A percentile compares a stretch with the other conserved stretches of the same genome.
These are phyloP conservation scores for Solanum hybrid DNA, from an alignment of 305 asterid genomes.

Conservation along the genomic window DNA sequence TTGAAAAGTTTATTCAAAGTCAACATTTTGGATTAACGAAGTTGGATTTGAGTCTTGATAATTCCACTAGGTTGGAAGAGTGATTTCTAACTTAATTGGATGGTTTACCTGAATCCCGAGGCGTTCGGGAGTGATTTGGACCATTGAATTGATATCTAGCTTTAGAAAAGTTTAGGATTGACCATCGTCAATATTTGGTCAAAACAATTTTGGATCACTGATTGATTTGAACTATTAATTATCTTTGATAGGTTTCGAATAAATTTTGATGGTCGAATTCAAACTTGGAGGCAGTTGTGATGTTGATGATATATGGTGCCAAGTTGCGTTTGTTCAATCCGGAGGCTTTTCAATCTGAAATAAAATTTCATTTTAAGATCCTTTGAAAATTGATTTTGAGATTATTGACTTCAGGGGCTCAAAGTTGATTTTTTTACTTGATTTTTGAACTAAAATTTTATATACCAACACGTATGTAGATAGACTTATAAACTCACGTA, in stretches of 20 bases:
- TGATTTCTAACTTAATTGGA: not conserved
- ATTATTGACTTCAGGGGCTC: not conserved
- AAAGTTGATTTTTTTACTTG: not conserved
- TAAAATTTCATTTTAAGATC: not conserved
- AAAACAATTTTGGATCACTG: not conserved
- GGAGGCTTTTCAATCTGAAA: not conserved
- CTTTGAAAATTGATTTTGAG: not conserved
- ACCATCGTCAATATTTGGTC: not conserved
- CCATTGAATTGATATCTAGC: not conserved
- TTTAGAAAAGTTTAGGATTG: not conserved
- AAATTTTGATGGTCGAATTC: not conserved
- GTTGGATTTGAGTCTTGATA: not conserved
- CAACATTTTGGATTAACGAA: not conserved
- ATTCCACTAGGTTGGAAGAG: not conserved
- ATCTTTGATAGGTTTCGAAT: not conserved
- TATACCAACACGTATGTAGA: not conserved
- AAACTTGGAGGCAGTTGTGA: not conserved
- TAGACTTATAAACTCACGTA: not conserved
- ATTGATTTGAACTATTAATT: not conserved
- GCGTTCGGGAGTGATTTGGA: not conserved
- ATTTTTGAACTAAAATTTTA: not conserved
- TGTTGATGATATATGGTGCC: not conserved
- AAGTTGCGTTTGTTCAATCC: not conserved
- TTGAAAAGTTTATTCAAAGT: not conserved
- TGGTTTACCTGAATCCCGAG: not conserved